These are phyloP conservation scores for Hypericum perforatum DNA, from an alignment of 345 rosid genomes.

Conservation along the genomic window DNA sequence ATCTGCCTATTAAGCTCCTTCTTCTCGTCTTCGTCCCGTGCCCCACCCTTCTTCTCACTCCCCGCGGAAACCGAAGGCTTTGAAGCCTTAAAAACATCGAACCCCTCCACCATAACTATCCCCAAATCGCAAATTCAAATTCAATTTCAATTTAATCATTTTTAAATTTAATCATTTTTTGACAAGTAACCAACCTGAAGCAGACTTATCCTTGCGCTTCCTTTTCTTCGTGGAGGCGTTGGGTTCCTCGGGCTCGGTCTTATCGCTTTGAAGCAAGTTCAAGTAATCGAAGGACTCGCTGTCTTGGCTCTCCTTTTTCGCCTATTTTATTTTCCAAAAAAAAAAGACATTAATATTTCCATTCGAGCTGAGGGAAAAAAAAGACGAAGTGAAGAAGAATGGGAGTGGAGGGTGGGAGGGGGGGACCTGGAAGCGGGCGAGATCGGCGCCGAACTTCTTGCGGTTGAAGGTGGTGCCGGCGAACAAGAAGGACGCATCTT, in stretches of 20 bases:
- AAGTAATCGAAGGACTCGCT: constrained; percentile 13
- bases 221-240: constrained; percentile 35
- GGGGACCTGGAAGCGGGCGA: constrained; percentile 52
- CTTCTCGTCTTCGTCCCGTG: constrained; percentile 27
- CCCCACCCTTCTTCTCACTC: constrained; percentile 17
- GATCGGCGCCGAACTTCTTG: constrained; percentile 54
- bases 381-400: background rate
- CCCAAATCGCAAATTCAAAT: background rate
- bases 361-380: background rate
- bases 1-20: constrained; percentile 46
- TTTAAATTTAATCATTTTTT: constrained; percentile 1
- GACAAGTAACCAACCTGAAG: constrained; percentile 29
- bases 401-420: background rate
- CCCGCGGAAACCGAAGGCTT: constrained; percentile 12
- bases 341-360: background rate
- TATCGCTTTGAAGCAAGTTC: constrained; percentile 31
- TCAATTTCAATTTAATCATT: background rate
- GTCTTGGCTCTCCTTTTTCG: constrained; percentile 26
- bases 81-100: constrained; percentile 61
- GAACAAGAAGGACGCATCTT: constrained; percentile 53
- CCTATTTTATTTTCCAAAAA: constrained; percentile 17
- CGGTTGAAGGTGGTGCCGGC: constrained; percentile 57
- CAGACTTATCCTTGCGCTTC: constrained; percentile 39
- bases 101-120: constrained; percentile 59
- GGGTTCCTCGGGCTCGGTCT: constrained; percentile 22